Evolutionary conservation across 257 asterid species (phyloP).

Genomic region (Cruciata laevipes): DNA sequence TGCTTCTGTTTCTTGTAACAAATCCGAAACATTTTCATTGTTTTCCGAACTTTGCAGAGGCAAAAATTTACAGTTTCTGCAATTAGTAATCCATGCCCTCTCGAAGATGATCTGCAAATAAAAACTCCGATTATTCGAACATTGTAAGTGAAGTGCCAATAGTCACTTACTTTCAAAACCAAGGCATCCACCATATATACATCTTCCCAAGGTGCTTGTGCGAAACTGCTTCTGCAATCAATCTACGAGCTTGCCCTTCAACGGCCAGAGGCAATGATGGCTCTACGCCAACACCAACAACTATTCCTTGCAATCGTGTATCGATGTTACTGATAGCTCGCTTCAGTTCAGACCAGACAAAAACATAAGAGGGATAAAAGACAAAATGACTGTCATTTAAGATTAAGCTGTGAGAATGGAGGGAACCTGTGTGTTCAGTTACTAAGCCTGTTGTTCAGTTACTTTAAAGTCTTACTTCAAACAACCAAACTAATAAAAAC

Average conservation of each 20-base stretch:
- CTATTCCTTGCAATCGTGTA: conserved; percentile 93
- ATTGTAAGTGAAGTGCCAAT: neutral
- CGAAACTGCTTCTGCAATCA: conserved; percentile 88
- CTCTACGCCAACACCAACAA: conserved; percentile 94
- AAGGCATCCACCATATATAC: conserved; percentile 99
- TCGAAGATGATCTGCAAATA: neutral
- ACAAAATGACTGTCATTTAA: no score
- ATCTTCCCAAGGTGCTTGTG: conserved; percentile 88
- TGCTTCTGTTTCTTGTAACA: no score
- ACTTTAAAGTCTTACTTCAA: no score
- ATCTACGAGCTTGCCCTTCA: conserved; percentile 98
- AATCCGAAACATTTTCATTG: neutral
- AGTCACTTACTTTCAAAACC: conserved; percentile 49
- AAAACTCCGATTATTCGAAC: neutral
- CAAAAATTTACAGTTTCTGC: neutral
- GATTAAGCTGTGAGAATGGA: no score
- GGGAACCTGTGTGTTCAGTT: no score
- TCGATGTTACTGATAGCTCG: conserved; percentile 90
- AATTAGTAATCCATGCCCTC: neutral
- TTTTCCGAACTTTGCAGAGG: neutral
- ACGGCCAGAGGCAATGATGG: conserved; percentile 97
- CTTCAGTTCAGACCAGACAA: conserved; percentile 39
- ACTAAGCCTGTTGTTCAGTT: no score
- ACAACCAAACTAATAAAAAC: no score
- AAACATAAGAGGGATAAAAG: no score